Percentiles rank a stretch among this genome's conserved stretches.
phyloP scores from a whole-genome alignment of 1,139 yeast species.

The Suhomyces choctaworum region DNA sequence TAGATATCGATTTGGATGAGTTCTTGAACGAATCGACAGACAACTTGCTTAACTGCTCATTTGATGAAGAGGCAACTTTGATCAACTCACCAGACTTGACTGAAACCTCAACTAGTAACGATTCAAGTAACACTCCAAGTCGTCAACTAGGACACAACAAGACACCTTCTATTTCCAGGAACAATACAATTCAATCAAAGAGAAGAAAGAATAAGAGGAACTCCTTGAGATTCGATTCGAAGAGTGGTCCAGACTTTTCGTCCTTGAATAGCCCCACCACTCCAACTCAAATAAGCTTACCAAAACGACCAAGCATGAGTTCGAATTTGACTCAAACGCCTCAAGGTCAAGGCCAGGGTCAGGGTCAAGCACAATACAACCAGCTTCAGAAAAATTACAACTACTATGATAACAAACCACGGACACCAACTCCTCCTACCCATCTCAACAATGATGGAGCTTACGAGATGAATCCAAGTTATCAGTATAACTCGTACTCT shows the following conservation, averaged over 20 bases:
- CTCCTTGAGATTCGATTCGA: conserved; percentile 31
- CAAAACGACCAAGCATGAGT: conserved; percentile 22
- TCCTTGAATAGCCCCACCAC: conserved; percentile 22
- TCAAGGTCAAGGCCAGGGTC: conserved; percentile 7
- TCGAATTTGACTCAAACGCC: conserved; percentile 7
- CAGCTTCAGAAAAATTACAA: conserved; percentile 14
- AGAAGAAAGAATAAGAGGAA: conserved; percentile 35
- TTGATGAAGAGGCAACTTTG: conserved; percentile 40
- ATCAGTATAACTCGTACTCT: conserved; percentile 13
- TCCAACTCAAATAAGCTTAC: conserved; percentile 24
- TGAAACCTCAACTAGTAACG: conserved; percentile 13
- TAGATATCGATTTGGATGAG: conserved; percentile 37
- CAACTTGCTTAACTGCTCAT: conserved; percentile 33
- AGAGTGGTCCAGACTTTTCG: conserved; percentile 24
- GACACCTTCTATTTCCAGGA: conserved; percentile 23
- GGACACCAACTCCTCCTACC: conserved; percentile 33
- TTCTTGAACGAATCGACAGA: conserved; percentile 38
- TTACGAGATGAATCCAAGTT: conserved; percentile 17
- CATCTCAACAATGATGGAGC: conserved; percentile 13
- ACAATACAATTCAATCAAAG: conserved; percentile 28
- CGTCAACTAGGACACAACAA: conserved; percentile 13
- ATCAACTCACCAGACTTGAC: conserved; percentile 28
- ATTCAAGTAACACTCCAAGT: conserved; percentile 12
- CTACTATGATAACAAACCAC: conserved; percentile 19
- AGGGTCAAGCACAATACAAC: conserved; percentile 4